Evolutionary conservation across 129 eudicot genomes (phyloP), one percentile per base, ranked within the genome.

Genomic region (Flaveria trinervia): DNA sequence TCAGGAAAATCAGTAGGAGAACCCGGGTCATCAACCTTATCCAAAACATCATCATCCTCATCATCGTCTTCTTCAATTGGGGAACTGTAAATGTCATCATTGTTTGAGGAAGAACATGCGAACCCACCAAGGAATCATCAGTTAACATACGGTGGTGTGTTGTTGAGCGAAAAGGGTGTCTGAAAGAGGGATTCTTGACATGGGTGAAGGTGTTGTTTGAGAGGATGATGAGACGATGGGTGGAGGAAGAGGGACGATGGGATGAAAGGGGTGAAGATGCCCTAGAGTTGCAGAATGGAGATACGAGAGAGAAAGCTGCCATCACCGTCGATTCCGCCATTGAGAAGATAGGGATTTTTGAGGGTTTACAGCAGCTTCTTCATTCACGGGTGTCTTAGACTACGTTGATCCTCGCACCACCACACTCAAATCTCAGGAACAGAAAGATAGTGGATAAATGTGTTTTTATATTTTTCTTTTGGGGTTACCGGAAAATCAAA

Each of bases 1-100:
- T 91, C 89, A 39, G 96, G 97, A 79, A 83, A 77, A 45, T 74
- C 26, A 78, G 78, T 56, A 26, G 60, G 23, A 20, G 56, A 59
- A 2, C 10, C 12, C 12, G 65, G 39, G 30, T 60, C 77, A 15
- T 83, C 86, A 10, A 17, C 74, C 7, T 75, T 81, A 43, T 83
- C 86, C 33, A 61, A 48, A 51, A 81, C 81, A 2, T 9, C 79
- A 2, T 80, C 87, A 0, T 78, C 92, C 0, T 85, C 85, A 0
- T 81, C 86, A 0, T 89, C 92, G 2, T 80, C 84, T 4, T 55
- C 73, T 17, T 77, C 41, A 64, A 80, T 45, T 7, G 77, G 39
- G 15, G 85, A 72, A 52, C 44, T 65, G 55, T 66, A 28, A 77
- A 44, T 45, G 22, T 52, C 77, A 52, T 72, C 73, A 18, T 62